Percentiles rank a stretch among this genome's conserved stretches.
Conservation (phyloP, 2,329 filamentous ascomycete species). For the Sporothrix brunneoviolacea region DNA sequence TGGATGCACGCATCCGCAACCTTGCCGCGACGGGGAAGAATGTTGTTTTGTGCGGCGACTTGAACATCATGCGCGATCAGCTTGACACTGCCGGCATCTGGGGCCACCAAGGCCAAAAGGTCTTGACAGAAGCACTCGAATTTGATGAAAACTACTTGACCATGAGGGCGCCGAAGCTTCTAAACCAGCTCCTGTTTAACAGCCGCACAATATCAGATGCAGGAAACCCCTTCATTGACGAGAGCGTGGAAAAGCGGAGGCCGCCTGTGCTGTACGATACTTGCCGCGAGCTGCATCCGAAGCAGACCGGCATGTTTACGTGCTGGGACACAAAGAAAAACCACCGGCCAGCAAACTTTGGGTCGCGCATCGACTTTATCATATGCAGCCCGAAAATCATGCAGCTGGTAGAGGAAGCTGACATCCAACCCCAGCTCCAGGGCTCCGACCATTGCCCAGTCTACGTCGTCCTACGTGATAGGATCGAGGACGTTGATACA, state of each 20-base stretch:
- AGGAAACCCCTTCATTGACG: constrained; percentile 52
- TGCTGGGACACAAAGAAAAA: constrained; percentile 96
- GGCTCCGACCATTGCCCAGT: constrained; percentile 97
- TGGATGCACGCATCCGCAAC: constrained; percentile 82
- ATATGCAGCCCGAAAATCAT: constrained; percentile 74
- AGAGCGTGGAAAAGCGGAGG: neutral
- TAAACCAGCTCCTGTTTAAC: constrained; percentile 77
- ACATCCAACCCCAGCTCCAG: constrained; percentile 90
- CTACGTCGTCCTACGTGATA: constrained; percentile 65
- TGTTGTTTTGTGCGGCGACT: constrained; percentile 78
- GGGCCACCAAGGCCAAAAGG: constrained; percentile 43
- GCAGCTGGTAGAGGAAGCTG: constrained; percentile 57
- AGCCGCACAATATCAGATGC: constrained; percentile 55
- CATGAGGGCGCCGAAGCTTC: constrained; percentile 63
- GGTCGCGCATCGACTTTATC: constrained; percentile 88
- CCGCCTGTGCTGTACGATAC: constrained; percentile 72
- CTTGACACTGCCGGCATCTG: constrained; percentile 68
- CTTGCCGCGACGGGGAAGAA: constrained; percentile 72
- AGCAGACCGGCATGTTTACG: constrained; percentile 86
- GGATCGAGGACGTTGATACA: constrained; percentile 44
- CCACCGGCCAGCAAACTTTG: constrained; percentile 90
- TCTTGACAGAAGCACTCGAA: constrained; percentile 63
- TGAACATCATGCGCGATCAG: constrained; percentile 68
- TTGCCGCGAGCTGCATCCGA: constrained; percentile 72
- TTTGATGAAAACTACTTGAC: constrained; percentile 63